Evolutionary conservation across 306 rosid species (phyloP), one percentile per base, ranked within the genome.

Genomic region (Ceratonia siliqua): DNA sequence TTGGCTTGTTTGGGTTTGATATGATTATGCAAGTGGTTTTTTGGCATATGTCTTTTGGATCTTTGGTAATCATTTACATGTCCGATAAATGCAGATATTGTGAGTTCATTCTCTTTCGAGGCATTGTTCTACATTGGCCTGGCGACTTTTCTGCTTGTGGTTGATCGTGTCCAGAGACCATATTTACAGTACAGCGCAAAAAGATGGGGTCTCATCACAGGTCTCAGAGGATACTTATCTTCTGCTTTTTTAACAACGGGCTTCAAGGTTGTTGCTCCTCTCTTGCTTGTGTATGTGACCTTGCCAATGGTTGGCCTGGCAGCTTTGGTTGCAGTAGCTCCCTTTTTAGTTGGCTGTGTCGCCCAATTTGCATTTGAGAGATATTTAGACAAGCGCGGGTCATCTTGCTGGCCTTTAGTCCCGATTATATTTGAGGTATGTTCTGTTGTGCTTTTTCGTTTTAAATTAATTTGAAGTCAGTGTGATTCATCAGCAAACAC

Each of bases 131-230:
- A 94, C 42, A 24, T 85, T 39, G 98, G 98, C 41, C 78, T 91
- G 3, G 91, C 87, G 0, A 83, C 63, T 28, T 94, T 90, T 80
- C 80, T 94, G 74, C 75, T 59, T 13, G 91, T 94, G 75, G 85
- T 85, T 6, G 96, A 92, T 53, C 83, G 33, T n/a, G 93, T 94
- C 57, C 97, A 92, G 82, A 91, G 81, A 82, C 98, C 97, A 13
- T 94, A 90, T 85, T 76, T 94, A 77, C 80, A 90, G 64, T 94
- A 83, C 88, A 94, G 95, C 82, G 1, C 98, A 20, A 94, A 89
- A 82, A 94, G 93, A 73, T 94, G 98, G 98, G 84, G 97, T 79
- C 93, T 94, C 74, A 88, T 94, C 63, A 94, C 97, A 25, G 97
- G 97, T 81, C 89, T 94, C 55, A 88, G 82, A 82, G 98, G 98